Base-by-base conservation (phyloP, 441 rosid genomes). In the Theobroma grandiflorum region DNA sequence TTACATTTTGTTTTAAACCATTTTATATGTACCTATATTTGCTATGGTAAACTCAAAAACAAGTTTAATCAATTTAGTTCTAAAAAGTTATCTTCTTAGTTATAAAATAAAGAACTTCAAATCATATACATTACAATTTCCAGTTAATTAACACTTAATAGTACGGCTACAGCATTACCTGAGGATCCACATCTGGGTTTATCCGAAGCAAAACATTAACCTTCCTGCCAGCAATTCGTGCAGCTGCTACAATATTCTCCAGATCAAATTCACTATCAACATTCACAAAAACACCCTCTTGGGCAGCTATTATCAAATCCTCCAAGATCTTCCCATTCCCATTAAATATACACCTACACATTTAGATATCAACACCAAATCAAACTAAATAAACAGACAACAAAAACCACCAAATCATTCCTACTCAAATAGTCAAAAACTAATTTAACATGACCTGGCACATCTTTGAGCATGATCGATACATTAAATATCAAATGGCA, bases 131-230 rank as follows among this genome's bases (percentile, higher is more conserved):
- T 68, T 68, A 43, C 33, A 31, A 22, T 45, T n/a, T 45, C 38
- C 38, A 45, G 20, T 22, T 47, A 20, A 35, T 69, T 69, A 49
- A 68, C 9, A 11, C n/a, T 11, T 69, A 35, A 35, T 43, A 37
- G 18, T 2, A 33, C 2, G 63, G 61, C 2, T 42, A 55, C 35
- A 3, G 42, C 64, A 78, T 42, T 78, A 55, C 99, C 99, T 97
- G 99, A 83, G 99, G 98, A 81, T 97, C 99, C 8, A 97, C 99
- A 79, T 97, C 99, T 2, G 99, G 99, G 86, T 97, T 97, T 84
- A 97, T 95, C 72, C 99, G 97, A 58, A 97, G 98, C 79, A 97
- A 84, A 50, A 97, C 99, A 84, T 95, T 95, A 78, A 95, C 98
- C 88, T 88, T 89, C 85, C 91, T 92, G 68, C 98, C 97, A 77